Percentiles rank a stretch among this genome's conserved stretches.
Evolutionary conservation across 2,329 filamentous ascomycete genomes (phyloP).

Genomic region (Arthroderma sp.): DNA sequence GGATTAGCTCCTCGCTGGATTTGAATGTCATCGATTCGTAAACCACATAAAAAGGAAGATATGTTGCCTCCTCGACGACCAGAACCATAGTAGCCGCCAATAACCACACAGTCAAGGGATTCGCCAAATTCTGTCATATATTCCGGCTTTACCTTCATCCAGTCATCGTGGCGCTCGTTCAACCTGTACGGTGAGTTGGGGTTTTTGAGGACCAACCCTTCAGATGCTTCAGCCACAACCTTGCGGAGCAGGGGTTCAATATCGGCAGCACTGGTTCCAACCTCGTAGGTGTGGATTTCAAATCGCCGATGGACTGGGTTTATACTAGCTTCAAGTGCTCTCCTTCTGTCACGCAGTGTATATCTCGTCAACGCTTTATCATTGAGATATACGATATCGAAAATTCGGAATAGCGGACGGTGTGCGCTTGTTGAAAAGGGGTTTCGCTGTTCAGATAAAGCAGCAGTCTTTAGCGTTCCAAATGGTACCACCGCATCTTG

Average conservation of each 20-base stretch:
- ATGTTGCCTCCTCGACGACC: constrained; percentile 70
- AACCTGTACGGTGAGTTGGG: constrained; percentile 74
- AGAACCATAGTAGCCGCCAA: constrained; percentile 87
- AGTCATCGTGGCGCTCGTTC: constrained; percentile 85
- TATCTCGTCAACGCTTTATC: constrained; percentile 66
- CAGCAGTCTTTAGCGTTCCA: constrained; percentile 84
- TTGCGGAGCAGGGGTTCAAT: constrained; percentile 69
- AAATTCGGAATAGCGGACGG: constrained; percentile 69
- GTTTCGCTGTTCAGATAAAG: constrained; percentile 64
- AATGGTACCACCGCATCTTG: constrained; percentile 77
- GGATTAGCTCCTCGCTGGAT: constrained; percentile 42
- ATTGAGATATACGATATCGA: constrained; percentile 86
- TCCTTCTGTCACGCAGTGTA: constrained; percentile 65
- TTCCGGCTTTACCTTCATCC: constrained; percentile 97
- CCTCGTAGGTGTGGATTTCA: constrained; percentile 63
- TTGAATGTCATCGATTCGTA: constrained; percentile 60
- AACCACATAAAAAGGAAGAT: constrained; percentile 79
- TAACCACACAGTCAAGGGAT: constrained; percentile 73
- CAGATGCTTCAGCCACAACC: constrained; percentile 74
- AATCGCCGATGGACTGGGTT: constrained; percentile 59
- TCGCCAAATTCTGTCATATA: constrained; percentile 97
- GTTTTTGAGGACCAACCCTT: constrained; percentile 89
- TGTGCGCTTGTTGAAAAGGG: constrained; percentile 48
- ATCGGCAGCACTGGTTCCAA: constrained; percentile 52
- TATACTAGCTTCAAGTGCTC: constrained; percentile 60